Evolutionary conservation across 306 rosid genomes (phyloP).

Genomic region (Acacia acuminata): DNA sequence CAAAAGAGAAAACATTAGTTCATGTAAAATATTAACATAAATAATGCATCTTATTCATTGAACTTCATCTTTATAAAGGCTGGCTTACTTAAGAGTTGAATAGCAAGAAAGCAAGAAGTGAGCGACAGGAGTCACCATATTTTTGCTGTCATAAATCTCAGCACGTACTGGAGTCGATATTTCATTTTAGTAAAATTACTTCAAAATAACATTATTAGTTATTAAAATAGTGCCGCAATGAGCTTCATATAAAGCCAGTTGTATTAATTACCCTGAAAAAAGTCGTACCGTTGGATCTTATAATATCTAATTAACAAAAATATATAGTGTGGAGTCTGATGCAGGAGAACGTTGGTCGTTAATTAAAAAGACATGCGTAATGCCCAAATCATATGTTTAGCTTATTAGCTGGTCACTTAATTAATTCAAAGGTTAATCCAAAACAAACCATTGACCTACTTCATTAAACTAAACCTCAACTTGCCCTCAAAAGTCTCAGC

Average conservation of each 20-base stretch:
- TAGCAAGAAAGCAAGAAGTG: neutral
- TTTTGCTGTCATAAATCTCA: neutral
- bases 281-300: neutral
- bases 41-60: neutral
- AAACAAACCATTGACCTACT: conserved; percentile 34
- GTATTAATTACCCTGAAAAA: neutral
- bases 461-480: conserved; percentile 21
- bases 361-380: neutral
- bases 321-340: neutral
- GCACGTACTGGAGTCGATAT: neutral
- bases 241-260: neutral
- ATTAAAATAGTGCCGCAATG: neutral
- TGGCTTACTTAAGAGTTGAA: neutral
- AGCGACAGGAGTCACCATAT: neutral
- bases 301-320: conserved; percentile 11
- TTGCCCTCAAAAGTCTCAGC: conserved; percentile 26
- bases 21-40: too few relatives aligned
- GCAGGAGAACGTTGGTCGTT: neutral
- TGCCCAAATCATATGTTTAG: conserved; percentile 3
- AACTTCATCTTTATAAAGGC: neutral
- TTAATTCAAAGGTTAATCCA: conserved; percentile 35
- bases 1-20: neutral
- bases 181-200: neutral
- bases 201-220: neutral
- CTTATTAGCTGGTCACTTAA: neutral